A percentile compares a stretch with the other conserved stretches of the same genome.
Evolutionary conservation across 2,329 filamentous ascomycete species (phyloP).

Genomic region (Xylariaceae sp.): DNA sequence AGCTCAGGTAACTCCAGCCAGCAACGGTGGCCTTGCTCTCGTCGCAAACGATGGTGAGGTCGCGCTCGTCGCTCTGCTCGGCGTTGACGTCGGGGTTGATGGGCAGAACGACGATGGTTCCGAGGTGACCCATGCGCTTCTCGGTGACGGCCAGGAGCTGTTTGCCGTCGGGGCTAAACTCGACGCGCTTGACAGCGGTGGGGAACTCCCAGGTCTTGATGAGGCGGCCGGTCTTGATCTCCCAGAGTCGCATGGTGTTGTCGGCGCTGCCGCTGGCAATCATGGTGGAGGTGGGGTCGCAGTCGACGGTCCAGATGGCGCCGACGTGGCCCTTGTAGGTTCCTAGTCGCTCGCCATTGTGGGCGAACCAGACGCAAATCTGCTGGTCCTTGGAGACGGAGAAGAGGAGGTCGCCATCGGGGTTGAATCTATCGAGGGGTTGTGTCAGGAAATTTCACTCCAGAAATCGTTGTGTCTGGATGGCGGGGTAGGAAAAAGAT

Average conservation of each 20-base stretch:
- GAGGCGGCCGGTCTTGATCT: slow-evolving; percentile 85
- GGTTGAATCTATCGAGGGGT: slow-evolving; percentile 65
- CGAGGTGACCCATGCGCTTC: slow-evolving; percentile 95
- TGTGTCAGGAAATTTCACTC: too few relatives aligned
- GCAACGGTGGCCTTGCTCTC: slow-evolving; percentile 97
- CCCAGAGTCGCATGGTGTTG: slow-evolving; percentile 97
- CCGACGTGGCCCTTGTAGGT: slow-evolving; percentile 96
- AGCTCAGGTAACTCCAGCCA: slow-evolving; percentile 89
- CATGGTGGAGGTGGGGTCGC: slow-evolving; percentile 86
- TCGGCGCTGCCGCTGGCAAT: slow-evolving; percentile 95
- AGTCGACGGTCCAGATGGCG: slow-evolving; percentile 97
- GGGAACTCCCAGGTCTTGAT: slow-evolving; percentile 98
- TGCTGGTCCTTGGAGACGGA: slow-evolving; percentile 94
- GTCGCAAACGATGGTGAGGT: slow-evolving; percentile 84
- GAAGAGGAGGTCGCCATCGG: slow-evolving; percentile 95
- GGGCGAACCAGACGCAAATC: slow-evolving; percentile 93
- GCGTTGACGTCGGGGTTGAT: slow-evolving; percentile 79
- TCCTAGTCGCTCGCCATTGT: slow-evolving; percentile 95
- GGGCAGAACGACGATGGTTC: slow-evolving; percentile 89
- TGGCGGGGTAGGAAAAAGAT: slow-evolving; percentile 17
- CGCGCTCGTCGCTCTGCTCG: slow-evolving; percentile 79
- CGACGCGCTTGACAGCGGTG: slow-evolving; percentile 94
- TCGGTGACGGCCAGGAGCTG: slow-evolving; percentile 92
- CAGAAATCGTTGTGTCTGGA: too few relatives aligned
- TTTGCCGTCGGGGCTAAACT: slow-evolving; percentile 92